Conservation (phyloP, 139 green algal species). For the Auxenochlorella pyrenoidosa region DNA sequence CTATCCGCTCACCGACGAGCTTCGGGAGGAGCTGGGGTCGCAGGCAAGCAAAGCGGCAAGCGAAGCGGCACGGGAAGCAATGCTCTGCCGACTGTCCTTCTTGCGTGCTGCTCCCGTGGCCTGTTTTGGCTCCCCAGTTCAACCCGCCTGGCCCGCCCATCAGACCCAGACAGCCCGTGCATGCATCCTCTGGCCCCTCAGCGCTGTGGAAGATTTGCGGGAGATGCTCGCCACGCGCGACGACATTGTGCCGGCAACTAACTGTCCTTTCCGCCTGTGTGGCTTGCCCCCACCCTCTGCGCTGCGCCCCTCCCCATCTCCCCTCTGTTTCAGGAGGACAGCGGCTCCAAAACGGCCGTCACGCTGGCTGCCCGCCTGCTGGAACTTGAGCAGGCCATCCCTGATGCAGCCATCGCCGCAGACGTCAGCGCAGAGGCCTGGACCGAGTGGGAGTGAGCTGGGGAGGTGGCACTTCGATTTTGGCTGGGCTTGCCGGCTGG, state of each 20-base stretch:
- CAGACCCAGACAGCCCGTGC: too few species aligned
- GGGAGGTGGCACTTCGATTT: not conserved
- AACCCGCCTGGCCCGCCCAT: too few species aligned
- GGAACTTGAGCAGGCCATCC: conserved; percentile 26
- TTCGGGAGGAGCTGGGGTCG: not conserved
- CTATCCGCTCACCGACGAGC: conserved; percentile 17
- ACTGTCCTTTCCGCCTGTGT: too few species aligned
- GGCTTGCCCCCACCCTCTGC: too few species aligned
- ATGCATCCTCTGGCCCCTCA: too few species aligned
- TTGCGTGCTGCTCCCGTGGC: too few species aligned
- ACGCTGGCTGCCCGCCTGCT: conserved; percentile 31
- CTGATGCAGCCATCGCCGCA: not conserved
- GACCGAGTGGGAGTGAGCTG: conserved; percentile 40
- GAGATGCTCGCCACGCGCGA: too few species aligned
- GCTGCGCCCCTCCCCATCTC: not conserved
- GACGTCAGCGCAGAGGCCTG: not conserved
- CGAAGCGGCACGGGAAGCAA: too few species aligned
- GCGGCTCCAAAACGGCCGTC: not conserved
- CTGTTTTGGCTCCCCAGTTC: too few species aligned
- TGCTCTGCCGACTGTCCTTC: too few species aligned
- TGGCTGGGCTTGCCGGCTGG: not conserved
- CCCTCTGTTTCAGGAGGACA: not conserved
- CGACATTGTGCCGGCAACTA: too few species aligned
- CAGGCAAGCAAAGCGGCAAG: not conserved
- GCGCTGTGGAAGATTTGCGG: too few species aligned